phyloP scores from a whole-genome alignment of 345 rosid genomes.

The Hypericum perforatum region DNA sequence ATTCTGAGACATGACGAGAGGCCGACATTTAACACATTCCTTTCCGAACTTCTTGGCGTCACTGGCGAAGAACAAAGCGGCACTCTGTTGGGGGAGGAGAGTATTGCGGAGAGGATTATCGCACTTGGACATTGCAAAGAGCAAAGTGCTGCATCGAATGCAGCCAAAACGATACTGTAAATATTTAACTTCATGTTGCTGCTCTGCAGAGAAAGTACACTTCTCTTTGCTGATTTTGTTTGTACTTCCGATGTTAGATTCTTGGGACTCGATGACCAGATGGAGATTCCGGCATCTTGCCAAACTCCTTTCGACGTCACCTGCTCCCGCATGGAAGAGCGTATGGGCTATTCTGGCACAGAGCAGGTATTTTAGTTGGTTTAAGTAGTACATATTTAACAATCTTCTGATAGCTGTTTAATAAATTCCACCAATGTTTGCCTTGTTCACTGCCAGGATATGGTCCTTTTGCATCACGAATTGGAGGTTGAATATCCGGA shows the following conservation, averaged over 20 bases:
- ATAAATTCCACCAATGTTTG: not conserved
- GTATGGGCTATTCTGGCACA: constrained; percentile 49
- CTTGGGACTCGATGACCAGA: constrained; percentile 60
- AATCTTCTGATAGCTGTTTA: not conserved
- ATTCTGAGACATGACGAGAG: constrained; percentile 29
- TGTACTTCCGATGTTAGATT: constrained; percentile 31
- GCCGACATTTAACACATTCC: constrained; percentile 43
- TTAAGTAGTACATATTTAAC: not conserved
- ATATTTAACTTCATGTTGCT: constrained; percentile 5
- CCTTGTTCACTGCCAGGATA: constrained; percentile 47
- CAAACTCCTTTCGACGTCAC: constrained; percentile 50
- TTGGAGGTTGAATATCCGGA: constrained; percentile 72
- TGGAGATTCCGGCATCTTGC: constrained; percentile 53
- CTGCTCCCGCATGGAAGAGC: constrained; percentile 77
- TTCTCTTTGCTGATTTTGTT: not conserved
- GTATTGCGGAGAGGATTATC: constrained; percentile 41
- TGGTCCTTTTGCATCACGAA: constrained; percentile 91
- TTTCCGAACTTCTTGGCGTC: constrained; percentile 37
- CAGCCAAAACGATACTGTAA: constrained; percentile 69
- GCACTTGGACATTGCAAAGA: constrained; percentile 56
- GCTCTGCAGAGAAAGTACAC: not conserved
- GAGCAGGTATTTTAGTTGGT: constrained; percentile 52
- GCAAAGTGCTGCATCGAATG: constrained; percentile 39
- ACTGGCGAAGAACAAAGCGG: constrained; percentile 18
- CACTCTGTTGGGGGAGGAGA: constrained; percentile 38